These are phyloP conservation scores for Metschnikowia colocasiae DNA, from an alignment of 805 yeast species.

Conservation along the genomic window DNA sequence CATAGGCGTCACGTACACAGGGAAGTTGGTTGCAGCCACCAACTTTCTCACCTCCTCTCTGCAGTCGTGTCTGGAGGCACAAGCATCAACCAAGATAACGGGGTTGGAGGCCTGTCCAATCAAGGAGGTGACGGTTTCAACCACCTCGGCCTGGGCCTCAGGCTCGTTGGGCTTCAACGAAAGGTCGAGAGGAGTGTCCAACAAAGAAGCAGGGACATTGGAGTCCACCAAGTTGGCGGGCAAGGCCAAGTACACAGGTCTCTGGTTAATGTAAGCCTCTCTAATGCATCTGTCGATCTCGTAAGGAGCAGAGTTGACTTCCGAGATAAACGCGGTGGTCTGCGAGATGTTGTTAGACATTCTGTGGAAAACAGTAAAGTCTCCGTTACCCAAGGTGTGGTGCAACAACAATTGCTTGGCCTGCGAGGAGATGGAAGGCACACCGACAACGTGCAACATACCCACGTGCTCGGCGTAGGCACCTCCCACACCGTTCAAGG, in stretches of 20 bases:
- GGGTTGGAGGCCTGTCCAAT: slow-evolving; percentile 63
- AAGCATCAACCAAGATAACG: slow-evolving; percentile 77
- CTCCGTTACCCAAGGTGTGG: slow-evolving; percentile 83
- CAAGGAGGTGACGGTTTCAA: slow-evolving; percentile 47
- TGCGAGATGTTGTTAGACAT: slow-evolving; percentile 73
- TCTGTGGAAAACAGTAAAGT: slow-evolving; percentile 71
- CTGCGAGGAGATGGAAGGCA: slow-evolving; percentile 73
- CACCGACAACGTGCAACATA: slow-evolving; percentile 79
- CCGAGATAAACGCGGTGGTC: slow-evolving; percentile 62
- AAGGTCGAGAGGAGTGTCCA: slow-evolving; percentile 65
- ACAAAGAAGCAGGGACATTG: slow-evolving; percentile 51
- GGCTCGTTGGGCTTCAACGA: slow-evolving; percentile 53
- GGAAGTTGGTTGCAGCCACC: slow-evolving; percentile 68
- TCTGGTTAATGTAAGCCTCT: slow-evolving; percentile 65
- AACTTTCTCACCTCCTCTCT: slow-evolving; percentile 59
- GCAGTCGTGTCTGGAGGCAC: slow-evolving; percentile 76
- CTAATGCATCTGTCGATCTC: slow-evolving; percentile 72
- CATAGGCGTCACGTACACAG: slow-evolving; percentile 85
- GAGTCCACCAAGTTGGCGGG: slow-evolving; percentile 79
- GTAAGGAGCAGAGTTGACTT: slow-evolving; percentile 60
- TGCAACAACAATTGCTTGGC: slow-evolving; percentile 70
- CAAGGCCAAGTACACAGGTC: slow-evolving; percentile 79
- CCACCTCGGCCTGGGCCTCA: slow-evolving; percentile 61
- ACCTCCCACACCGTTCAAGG: slow-evolving; percentile 84
- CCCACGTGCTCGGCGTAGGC: slow-evolving; percentile 89